These are phyloP conservation scores for Podospora appendiculata DNA, from an alignment of 495 filamentous ascomycete species.

Conservation along the genomic window DNA sequence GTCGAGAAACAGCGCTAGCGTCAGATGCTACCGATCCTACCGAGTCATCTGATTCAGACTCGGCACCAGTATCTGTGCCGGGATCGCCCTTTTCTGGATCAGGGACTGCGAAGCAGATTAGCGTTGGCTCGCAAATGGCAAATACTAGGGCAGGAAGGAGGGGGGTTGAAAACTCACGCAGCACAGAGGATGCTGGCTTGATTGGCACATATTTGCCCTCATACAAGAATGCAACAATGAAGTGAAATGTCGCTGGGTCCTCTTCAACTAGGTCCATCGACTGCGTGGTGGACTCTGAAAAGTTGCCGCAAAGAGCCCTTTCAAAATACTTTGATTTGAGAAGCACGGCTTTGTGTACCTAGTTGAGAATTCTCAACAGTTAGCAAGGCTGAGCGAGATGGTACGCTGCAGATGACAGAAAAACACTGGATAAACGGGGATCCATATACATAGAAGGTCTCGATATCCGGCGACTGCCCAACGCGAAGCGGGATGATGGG, in stretches of 20 bases:
- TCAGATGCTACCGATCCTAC: conserved; percentile 24
- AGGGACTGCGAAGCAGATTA: conserved; percentile 18
- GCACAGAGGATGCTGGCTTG: conserved; percentile 26
- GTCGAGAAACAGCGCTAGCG: conserved; percentile 24
- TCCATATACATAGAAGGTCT: conserved; percentile 33
- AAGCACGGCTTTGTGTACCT: conserved; percentile 37
- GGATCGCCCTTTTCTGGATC: conserved; percentile 30
- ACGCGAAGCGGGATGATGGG: conserved; percentile 35
- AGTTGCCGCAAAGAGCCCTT: conserved; percentile 34
- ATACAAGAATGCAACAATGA: conserved; percentile 42
- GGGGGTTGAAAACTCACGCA: conserved; percentile 17
- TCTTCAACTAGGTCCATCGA: conserved; percentile 40
- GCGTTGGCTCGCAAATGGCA: background rate
- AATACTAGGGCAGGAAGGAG: background rate
- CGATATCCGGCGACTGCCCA: conserved; percentile 22
- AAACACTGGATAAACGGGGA: background rate
- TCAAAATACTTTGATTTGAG: conserved; percentile 37
- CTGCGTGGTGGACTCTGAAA: conserved; percentile 31
- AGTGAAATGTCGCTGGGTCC: conserved; percentile 39
- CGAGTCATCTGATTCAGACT: conserved; percentile 27
- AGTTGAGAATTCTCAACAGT: background rate
- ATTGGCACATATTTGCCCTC: conserved; percentile 40
- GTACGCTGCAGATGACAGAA: too few species aligned
- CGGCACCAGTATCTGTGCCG: conserved; percentile 14
- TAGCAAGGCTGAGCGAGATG: too few species aligned